Base-by-base conservation (phyloP, 2,329 filamentous ascomycete species). In the Microcyclosporella mali region DNA sequence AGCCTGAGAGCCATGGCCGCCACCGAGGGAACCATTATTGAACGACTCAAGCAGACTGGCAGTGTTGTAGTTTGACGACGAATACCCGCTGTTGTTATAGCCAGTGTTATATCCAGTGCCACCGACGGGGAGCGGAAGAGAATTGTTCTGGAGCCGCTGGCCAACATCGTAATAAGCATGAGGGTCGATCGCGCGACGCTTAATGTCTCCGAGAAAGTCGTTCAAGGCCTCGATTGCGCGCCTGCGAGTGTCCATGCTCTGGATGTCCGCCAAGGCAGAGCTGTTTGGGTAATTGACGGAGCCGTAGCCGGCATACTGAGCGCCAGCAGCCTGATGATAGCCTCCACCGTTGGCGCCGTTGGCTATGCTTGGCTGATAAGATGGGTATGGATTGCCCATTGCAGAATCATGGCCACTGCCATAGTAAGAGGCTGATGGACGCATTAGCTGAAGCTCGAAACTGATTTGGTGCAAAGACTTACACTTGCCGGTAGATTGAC, bases 121-220 rank as follows among this genome's bases (percentile, higher is more conserved):
- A 31, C 52, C 57, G 42, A 63, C 58, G 7, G 63, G 62, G 4
- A 65, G 57, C 43, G 63, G 62, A 41, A 77, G 63, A 67, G 79
- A 60, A 76, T 82, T 67, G 49, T 85, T 84, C 63, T 90, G 78
- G 34, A 98, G 77, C 49, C 89, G 84, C 63, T 92, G 87, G 55
- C 88, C 88, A 52, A 98, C 88, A 61, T 94, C 86, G 44, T 84
- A 77, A 66, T 95, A 97, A n/a, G 85, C 92, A 41, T 77, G 77
- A 2, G 89, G 85, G 63, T 97, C 88, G 54, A 97, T 85, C 57
- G 88, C 82, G 60, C 88, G 85, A 58, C 89, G 86, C 75, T 95
- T 97, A 55, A 88, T 82, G 62, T 86, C 88, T 54, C 85, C 87
- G 55, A 97, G 94, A 70, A 97, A 95, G 63, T 95, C 88, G 61